These are phyloP conservation scores for Tetrahymena elliotti DNA, from an alignment of 73 alveolate genomes.

Conservation along the genomic window DNA sequence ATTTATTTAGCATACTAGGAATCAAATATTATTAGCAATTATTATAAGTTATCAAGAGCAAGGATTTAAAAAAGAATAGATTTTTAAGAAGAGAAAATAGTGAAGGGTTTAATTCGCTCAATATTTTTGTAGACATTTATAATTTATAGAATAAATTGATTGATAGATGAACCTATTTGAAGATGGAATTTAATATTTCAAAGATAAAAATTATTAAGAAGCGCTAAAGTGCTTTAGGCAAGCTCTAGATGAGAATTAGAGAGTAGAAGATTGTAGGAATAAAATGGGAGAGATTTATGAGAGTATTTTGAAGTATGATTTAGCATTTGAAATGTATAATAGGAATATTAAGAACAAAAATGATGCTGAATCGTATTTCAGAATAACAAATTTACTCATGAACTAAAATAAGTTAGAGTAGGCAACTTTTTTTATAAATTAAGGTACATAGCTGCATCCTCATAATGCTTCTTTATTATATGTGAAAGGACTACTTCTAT, in stretches of 20 bases:
- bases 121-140: too few species aligned
- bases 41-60: too few species aligned
- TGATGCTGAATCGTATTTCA: neutral
- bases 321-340: neutral
- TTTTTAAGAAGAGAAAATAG: too few species aligned
- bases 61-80: too few species aligned
- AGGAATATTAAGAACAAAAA: neutral
- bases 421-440: neutral
- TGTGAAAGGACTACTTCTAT: neutral
- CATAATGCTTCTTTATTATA: neutral
- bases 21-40: too few species aligned
- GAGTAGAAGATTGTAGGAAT: neutral
- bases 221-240: neutral
- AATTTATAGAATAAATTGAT: neutral
- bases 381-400: neutral
- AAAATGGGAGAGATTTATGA: neutral
- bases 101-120: too few species aligned
- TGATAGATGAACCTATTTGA: neutral
- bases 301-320: neutral
- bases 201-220: neutral
- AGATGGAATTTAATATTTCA: neutral
- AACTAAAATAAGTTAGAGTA: neutral
- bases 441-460: neutral
- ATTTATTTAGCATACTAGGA: too few species aligned
- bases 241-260: neutral